Base-by-base conservation (phyloP, 2,329 filamentous ascomycete species). In the Penicillium brasilianum region DNA sequence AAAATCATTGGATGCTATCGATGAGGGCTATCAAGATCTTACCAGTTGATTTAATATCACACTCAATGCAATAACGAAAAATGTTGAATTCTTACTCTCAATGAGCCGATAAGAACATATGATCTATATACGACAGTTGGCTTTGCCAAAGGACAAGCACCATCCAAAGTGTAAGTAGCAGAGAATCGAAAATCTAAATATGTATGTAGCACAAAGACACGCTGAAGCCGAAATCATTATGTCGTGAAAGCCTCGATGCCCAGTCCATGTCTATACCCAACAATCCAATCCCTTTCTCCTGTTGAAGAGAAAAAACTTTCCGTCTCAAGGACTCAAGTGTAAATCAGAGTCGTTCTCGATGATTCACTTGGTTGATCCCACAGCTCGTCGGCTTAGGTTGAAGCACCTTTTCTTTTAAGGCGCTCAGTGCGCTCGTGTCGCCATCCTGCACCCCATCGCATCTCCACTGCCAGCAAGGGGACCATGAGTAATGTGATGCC, bases 361-460 rank as follows among this genome's bases (percentile, higher is more conserved):
- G 11, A 2, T 39, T 1, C 3, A n/a, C 39, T 52, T 59, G 8
- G 25, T 2, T 50, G 30, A 22, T 3, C 7, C 36, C 13, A 4
- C 32, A 11, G 3, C n/a, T 53, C 9, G n/a, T 6, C 14, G 11
- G 10, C 6, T 55, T 41, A 60, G 16, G 54, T 32, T n/a, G 52
- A 43, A 50, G 46, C 49, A 7, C 57, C 51, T 30, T 69, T 65
- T 18, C 52, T 52, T 34, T 61, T 52, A 10, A 68, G 55, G 9
- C 68, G 65, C 51, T 64, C 56, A 22, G 55, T 64, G 25, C 72
- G 68, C 39, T 68, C 65, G 30, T 64, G 60, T 20, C 72, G 70
- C 72, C 72, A 74, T 43, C 60, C 62, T 34, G 70, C 66, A 2
- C 71, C 72, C 60, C 64, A 73, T 50, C 63, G 65, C 60, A 67